phyloP scores from a whole-genome alignment of 1,284 basidiomycete genomes.

The Sporisorium reilianum region DNA sequence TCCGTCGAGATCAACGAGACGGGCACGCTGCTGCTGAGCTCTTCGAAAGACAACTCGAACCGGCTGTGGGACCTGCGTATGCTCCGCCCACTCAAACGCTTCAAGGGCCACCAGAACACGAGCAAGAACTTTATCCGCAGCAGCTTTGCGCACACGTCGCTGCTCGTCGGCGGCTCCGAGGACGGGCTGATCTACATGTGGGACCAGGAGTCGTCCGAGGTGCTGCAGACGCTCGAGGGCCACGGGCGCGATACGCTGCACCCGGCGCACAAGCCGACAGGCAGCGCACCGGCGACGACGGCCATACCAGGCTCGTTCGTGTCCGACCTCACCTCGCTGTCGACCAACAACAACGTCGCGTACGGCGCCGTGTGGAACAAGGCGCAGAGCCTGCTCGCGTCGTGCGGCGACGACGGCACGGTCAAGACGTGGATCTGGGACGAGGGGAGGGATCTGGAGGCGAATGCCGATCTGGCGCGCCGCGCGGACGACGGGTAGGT shows the following conservation, averaged over 20 bases:
- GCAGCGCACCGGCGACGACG: neutral
- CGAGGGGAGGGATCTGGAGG: slow-evolving; percentile 42
- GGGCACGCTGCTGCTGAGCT: slow-evolving; percentile 71
- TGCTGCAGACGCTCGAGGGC: slow-evolving; percentile 67
- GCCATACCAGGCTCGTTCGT: slow-evolving; percentile 14
- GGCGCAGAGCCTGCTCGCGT: slow-evolving; percentile 68
- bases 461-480: slow-evolving; percentile 30
- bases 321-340: slow-evolving; percentile 31
- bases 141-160: slow-evolving; percentile 70
- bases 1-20: slow-evolving; percentile 71
- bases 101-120: slow-evolving; percentile 73
- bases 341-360: slow-evolving; percentile 63
- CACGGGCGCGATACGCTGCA: slow-evolving; percentile 53
- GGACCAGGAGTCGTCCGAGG: slow-evolving; percentile 66
- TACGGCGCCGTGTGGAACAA: slow-evolving; percentile 71
- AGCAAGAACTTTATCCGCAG: slow-evolving; percentile 72
- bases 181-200: slow-evolving; percentile 69
- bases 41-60: slow-evolving; percentile 72
- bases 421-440: slow-evolving; percentile 71
- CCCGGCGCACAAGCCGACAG: neutral
- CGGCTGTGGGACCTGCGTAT: slow-evolving; percentile 66
- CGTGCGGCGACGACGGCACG: slow-evolving; percentile 71
- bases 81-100: slow-evolving; percentile 70
- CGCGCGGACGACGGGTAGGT: slow-evolving; percentile 18
- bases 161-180: slow-evolving; percentile 71